Evolutionary conservation across 1,284 basidiomycete genomes (phyloP).

Genomic region (Cerrena zonata): DNA sequence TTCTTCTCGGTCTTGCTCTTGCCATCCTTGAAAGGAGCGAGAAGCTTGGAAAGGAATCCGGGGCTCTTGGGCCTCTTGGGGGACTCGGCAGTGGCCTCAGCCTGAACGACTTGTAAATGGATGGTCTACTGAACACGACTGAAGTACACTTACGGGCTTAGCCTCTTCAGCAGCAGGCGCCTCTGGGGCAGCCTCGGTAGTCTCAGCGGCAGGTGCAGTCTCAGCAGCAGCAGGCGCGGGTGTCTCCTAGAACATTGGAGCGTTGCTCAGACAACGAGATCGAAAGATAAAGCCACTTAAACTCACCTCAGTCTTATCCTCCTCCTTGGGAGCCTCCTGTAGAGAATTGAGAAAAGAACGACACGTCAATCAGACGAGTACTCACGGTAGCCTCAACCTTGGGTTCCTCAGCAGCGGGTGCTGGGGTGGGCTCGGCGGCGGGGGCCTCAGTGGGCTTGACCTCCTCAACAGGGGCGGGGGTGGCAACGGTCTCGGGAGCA

Average conservation of each 20-base stretch:
- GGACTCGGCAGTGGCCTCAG: conserved; percentile 38
- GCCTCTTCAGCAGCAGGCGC: conserved; percentile 44
- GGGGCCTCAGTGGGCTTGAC: conserved; percentile 49
- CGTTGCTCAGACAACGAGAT: conserved; percentile 18
- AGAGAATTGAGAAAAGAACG: conserved; percentile 12
- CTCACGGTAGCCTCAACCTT: conserved; percentile 26
- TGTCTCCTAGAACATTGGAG: conserved; percentile 23
- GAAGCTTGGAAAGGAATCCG: conserved; percentile 61
- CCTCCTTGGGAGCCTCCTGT: conserved; percentile 48
- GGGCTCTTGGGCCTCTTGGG: conserved; percentile 70
- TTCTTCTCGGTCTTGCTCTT: conserved; percentile 44
- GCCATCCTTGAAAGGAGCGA: conserved; percentile 58
- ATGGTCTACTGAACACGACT: conserved; percentile 11
- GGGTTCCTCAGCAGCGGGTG: conserved; percentile 23
- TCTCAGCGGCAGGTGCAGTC: conserved; percentile 31
- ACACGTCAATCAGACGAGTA: conserved; percentile 12
- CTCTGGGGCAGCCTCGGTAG: conserved; percentile 29
- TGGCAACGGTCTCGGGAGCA: conserved; percentile 48
- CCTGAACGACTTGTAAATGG: conserved; percentile 15
- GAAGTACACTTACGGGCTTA: conserved; percentile 48
- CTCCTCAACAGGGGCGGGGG: conserved; percentile 39
- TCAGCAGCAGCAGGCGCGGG: conserved; percentile 31
- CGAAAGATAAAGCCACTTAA: conserved; percentile 5
- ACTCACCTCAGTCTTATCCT: conserved; percentile 40
- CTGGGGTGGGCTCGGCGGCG: conserved; percentile 31